phyloP scores from a whole-genome alignment of 768 basidiomycete species.

The Galerina marginata region DNA sequence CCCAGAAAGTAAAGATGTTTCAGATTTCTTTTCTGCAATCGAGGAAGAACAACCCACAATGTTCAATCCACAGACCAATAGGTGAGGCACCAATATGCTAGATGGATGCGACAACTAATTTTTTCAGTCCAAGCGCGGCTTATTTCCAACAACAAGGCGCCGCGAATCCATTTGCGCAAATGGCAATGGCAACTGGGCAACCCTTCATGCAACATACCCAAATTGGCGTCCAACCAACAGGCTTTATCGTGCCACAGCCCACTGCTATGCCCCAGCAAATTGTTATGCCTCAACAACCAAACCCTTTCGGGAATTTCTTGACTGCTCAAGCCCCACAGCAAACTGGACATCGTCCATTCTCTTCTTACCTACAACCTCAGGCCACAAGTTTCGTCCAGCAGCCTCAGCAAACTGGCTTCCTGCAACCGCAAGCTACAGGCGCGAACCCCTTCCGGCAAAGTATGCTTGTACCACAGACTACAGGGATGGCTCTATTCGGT shows the following conservation, averaged over 20 bases:
- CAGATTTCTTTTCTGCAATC: constrained; percentile 91
- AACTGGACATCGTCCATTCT: constrained; percentile 56
- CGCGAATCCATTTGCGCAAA: constrained; percentile 81
- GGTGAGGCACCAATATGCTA: constrained; percentile 37
- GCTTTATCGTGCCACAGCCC: constrained; percentile 57
- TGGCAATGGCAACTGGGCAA: constrained; percentile 56
- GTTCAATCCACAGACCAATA: constrained; percentile 68
- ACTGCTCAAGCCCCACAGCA: constrained; percentile 42
- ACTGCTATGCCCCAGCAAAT: constrained; percentile 41
- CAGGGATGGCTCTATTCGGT: constrained; percentile 57
- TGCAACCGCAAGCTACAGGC: constrained; percentile 66
- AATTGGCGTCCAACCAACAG: constrained; percentile 61
- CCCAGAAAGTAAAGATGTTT: constrained; percentile 53
- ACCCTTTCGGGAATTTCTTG: constrained; percentile 53
- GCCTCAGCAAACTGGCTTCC: constrained; percentile 31
- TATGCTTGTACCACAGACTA: constrained; percentile 68
- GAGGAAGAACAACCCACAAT: constrained; percentile 80
- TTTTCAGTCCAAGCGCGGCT: constrained; percentile 48
- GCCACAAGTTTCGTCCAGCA: constrained; percentile 44
- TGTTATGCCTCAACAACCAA: constrained; percentile 29
- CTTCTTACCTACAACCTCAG: constrained; percentile 62
- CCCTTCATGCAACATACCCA: constrained; percentile 48
- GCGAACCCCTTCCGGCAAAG: constrained; percentile 87
- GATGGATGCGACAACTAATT: not conserved
- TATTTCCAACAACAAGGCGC: constrained; percentile 63